Percentiles rank a stretch among this genome's conserved stretches.
Conservation (phyloP, 768 basidiomycete species). For the Hypholoma fasciculare region DNA sequence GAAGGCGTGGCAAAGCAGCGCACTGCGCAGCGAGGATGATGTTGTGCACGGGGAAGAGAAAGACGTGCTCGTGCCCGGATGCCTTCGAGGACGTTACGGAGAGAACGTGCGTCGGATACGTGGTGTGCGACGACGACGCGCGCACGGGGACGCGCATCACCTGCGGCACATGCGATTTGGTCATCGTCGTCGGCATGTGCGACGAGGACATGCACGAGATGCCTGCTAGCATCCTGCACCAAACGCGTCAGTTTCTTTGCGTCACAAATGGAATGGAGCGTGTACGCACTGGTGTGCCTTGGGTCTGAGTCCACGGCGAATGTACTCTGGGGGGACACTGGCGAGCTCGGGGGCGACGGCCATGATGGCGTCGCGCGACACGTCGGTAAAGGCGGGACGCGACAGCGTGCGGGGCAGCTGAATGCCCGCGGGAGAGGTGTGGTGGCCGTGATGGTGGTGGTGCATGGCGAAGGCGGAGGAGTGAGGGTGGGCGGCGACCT, state of each 20-base stretch:
- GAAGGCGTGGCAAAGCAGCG: conserved; percentile 53
- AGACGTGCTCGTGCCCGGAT: conserved; percentile 39
- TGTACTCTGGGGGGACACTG: conserved; percentile 66
- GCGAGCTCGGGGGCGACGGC: conserved; percentile 70
- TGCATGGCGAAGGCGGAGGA: conserved; percentile 36
- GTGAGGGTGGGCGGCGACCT: conserved; percentile 44
- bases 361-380: conserved; percentile 56
- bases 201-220: conserved; percentile 51
- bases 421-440: conserved; percentile 33
- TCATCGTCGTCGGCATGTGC: conserved; percentile 64
- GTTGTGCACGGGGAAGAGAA: conserved; percentile 62
- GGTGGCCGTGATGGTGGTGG: conserved; percentile 36
- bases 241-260: conserved; percentile 17
- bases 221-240: conserved; percentile 53
- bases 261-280: conserved; percentile 14
- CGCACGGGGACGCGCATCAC: conserved; percentile 53
- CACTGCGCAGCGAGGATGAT: conserved; percentile 63
- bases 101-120: conserved; percentile 55
- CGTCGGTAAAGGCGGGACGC: conserved; percentile 58
- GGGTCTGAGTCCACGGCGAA: conserved; percentile 58
- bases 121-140: conserved; percentile 26
- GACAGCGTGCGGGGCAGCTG: conserved; percentile 74
- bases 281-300: conserved; percentile 42
- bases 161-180: conserved; percentile 61
- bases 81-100: conserved; percentile 54